Evolutionary conservation across 2,329 filamentous ascomycete genomes (phyloP).

Genomic region (Alternaria angustiovoidea): DNA sequence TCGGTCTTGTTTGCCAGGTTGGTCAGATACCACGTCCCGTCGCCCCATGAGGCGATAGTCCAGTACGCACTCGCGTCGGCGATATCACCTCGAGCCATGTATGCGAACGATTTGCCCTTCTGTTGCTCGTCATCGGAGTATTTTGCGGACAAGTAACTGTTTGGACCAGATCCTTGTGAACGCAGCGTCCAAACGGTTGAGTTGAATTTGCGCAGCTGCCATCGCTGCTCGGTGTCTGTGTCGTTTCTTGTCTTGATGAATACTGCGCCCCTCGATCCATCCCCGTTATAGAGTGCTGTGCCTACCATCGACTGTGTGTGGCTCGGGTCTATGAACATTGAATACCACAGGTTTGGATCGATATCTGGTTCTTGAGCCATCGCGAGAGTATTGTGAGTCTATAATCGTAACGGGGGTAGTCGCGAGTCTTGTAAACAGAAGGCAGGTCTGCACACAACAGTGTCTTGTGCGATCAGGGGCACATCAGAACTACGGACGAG

Average conservation of each 20-base stretch:
- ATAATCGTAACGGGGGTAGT: background rate
- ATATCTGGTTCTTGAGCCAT: slow-evolving; percentile 6
- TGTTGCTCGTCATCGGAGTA: slow-evolving; percentile 16
- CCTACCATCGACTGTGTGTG: slow-evolving; percentile 16
- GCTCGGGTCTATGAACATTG: slow-evolving; percentile 15
- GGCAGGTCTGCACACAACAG: background rate
- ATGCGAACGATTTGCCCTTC: slow-evolving; percentile 17
- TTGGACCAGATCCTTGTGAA: slow-evolving; percentile 18
- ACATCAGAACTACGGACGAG: background rate
- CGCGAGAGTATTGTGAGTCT: background rate
- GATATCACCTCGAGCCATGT: slow-evolving; percentile 27
- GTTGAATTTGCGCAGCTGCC: slow-evolving; percentile 32
- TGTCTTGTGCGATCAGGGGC: background rate
- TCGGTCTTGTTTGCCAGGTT: slow-evolving; percentile 32
- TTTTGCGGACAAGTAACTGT: slow-evolving; percentile 25
- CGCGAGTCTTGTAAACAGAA: background rate
- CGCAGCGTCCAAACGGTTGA: slow-evolving; percentile 27
- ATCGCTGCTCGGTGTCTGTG: slow-evolving; percentile 10
- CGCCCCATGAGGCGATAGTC: slow-evolving; percentile 29
- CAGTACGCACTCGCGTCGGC: slow-evolving; percentile 32
- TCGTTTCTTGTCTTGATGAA: slow-evolving; percentile 21
- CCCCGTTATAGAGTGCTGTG: slow-evolving; percentile 15
- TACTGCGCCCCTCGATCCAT: slow-evolving; percentile 19
- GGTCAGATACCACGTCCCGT: slow-evolving; percentile 29
- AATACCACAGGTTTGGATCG: slow-evolving; percentile 33